phyloP scores from a whole-genome alignment of 2,329 filamentous ascomycete species.

The Zymoseptoria tritici region DNA sequence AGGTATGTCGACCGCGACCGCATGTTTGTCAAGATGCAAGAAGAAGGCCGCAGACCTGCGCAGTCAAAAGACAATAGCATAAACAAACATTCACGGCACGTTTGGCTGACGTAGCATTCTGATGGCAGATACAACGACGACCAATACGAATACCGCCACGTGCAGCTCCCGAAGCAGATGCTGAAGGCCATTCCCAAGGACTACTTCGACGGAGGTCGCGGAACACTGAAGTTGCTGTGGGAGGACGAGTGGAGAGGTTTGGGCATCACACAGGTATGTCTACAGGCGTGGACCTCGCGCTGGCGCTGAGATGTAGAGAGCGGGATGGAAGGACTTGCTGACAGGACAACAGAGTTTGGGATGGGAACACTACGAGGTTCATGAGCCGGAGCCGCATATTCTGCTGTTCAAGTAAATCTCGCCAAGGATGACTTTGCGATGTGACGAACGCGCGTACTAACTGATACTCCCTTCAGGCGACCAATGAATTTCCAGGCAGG shows the following conservation, averaged over 20 bases:
- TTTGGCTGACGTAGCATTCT: not conserved
- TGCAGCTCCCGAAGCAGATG: conserved; percentile 96
- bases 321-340: not conserved
- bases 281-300: not conserved
- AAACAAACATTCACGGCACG: not conserved
- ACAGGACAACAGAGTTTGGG: conserved; percentile 66
- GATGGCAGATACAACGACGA: conserved; percentile 74
- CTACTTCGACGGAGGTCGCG: conserved; percentile 81
- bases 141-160: conserved; percentile 93
- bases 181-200: conserved; percentile 93
- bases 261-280: conserved; percentile 83
- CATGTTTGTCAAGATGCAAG: not conserved
- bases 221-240: conserved; percentile 92
- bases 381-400: conserved; percentile 97
- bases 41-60: not conserved
- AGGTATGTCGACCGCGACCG: conserved; percentile 50
- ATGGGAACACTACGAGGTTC: conserved; percentile 99
- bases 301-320: not conserved
- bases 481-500: conserved; percentile 15
- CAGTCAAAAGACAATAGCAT: not conserved
- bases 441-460: not conserved
- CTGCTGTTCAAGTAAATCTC: conserved; percentile 86
- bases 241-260: conserved; percentile 97
- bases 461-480: conserved; percentile 8
- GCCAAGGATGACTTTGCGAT: not conserved